Evolutionary conservation across 345 rosid species (phyloP).

Genomic region (Citropsis articulata): DNA sequence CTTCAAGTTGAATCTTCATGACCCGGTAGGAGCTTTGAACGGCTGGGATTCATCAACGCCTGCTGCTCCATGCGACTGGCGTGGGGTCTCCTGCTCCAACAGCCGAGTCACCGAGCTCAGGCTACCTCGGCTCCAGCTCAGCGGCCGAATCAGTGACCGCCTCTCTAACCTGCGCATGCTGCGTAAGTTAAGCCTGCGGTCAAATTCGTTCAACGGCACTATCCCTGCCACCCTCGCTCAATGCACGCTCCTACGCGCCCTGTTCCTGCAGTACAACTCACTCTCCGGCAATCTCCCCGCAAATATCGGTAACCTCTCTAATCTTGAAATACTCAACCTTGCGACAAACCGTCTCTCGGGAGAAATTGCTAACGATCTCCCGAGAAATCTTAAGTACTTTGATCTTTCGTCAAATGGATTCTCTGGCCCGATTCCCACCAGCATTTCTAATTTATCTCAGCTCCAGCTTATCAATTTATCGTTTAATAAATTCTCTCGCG

Average conservation of each 20-base stretch:
- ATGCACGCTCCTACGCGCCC: slow-evolving; percentile 65
- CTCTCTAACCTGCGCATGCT: slow-evolving; percentile 52
- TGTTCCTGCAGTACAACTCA: slow-evolving; percentile 84
- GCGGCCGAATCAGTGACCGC: slow-evolving; percentile 61
- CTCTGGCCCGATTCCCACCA: slow-evolving; percentile 63
- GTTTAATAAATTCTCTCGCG: slow-evolving; percentile 65
- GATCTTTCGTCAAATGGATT: slow-evolving; percentile 76
- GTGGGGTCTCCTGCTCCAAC: slow-evolving; percentile 56
- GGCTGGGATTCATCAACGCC: slow-evolving; percentile 79
- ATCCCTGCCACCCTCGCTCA: slow-evolving; percentile 67
- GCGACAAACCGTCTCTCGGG: slow-evolving; percentile 79
- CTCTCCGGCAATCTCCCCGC: slow-evolving; percentile 73
- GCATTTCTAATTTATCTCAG: slow-evolving; percentile 49
- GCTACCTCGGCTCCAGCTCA: slow-evolving; percentile 72
- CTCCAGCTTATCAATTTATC: slow-evolving; percentile 78
- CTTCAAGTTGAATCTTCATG: slow-evolving; percentile 67
- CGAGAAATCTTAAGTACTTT: slow-evolving; percentile 45
- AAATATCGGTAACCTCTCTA: slow-evolving; percentile 52
- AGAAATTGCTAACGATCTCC: slow-evolving; percentile 45
- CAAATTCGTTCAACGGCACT: slow-evolving; percentile 72
- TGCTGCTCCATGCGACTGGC: slow-evolving; percentile 93
- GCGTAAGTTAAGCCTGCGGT: slow-evolving; percentile 65
- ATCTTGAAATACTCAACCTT: slow-evolving; percentile 55
- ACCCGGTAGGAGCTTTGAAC: slow-evolving; percentile 66
- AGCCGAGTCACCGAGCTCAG: slow-evolving; percentile 68